Evolutionary conservation across 2,329 filamentous ascomycete species (phyloP).

Genomic region (Fusarium torreyae): DNA sequence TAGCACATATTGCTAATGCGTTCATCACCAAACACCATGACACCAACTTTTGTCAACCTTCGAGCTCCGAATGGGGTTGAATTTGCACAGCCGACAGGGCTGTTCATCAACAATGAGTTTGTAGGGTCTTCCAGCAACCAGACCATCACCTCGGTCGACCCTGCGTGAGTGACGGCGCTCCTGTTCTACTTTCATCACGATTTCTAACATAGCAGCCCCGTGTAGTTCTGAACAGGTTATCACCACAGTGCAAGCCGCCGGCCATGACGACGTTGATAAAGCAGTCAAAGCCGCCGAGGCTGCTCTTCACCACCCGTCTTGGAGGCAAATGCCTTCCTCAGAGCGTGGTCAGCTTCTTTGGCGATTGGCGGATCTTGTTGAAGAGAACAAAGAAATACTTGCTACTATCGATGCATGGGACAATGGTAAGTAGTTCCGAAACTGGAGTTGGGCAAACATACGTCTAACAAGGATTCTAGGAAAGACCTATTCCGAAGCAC

Average conservation of each 20-base stretch:
- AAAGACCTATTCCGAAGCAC: constrained; percentile 75
- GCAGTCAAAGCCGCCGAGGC: constrained; percentile 76
- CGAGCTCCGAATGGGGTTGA: constrained; percentile 51
- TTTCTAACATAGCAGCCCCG: background rate
- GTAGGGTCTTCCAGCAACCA: constrained; percentile 50
- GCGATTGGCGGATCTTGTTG: constrained; percentile 78
- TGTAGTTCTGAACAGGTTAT: constrained; percentile 71
- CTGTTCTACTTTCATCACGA: too few species aligned
- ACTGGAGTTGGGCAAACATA: too few species aligned
- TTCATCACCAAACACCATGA: constrained; percentile 45
- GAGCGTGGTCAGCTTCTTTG: constrained; percentile 78
- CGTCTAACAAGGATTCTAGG: constrained; percentile 44
- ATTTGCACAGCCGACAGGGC: constrained; percentile 48
- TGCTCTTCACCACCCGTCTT: constrained; percentile 73
- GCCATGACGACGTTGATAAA: constrained; percentile 73
- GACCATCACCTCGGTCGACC: constrained; percentile 51
- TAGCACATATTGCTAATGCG: too few species aligned
- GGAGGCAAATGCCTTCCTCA: constrained; percentile 75
- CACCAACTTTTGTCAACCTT: constrained; percentile 40
- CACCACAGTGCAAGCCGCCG: constrained; percentile 75
- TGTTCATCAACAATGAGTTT: constrained; percentile 51
- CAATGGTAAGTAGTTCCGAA: constrained; percentile 62
- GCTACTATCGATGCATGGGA: constrained; percentile 80
- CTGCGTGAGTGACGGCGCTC: constrained; percentile 45
- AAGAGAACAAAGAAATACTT: constrained; percentile 68